A percentile compares a stretch with the other conserved stretches of the same genome.
These are phyloP conservation scores for Conticribra weissflogii DNA, from an alignment of 108 stramenopile species.

Conservation along the genomic window DNA sequence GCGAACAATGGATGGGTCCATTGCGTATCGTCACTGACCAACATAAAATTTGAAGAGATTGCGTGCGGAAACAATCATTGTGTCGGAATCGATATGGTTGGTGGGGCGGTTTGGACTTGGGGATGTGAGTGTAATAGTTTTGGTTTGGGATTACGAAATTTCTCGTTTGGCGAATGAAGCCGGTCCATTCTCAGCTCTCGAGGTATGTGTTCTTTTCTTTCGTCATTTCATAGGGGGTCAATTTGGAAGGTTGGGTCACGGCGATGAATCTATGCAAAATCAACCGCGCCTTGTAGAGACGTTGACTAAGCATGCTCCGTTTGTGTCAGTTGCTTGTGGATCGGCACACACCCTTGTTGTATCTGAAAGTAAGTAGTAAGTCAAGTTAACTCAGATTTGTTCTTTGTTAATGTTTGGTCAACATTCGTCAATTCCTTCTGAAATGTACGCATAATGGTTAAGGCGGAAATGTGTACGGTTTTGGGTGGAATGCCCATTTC, in stretches of 20 bases:
- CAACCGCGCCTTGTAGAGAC: conserved; percentile 14
- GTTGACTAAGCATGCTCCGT: neutral
- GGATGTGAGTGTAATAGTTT: neutral
- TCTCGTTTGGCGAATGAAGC: no score
- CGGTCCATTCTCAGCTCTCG: neutral
- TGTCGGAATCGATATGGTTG: conserved; percentile 12
- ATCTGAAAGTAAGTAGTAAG: neutral
- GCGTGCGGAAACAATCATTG: conserved; percentile 32
- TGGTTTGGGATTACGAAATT: no score
- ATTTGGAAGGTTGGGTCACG: conserved; percentile 17
- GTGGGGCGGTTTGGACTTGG: conserved; percentile 22
- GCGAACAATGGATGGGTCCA: neutral
- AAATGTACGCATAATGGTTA: no score
- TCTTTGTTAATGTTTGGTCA: neutral
- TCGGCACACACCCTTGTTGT: conserved; percentile 30
- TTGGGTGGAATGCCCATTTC: conserved; percentile 34
- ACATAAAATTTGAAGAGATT: conserved; percentile 23
- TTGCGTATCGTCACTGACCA: conserved; percentile 1
- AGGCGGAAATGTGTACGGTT: conserved; percentile 27
- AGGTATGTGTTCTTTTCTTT: neutral
- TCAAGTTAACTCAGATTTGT: no score
- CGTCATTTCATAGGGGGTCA: conserved; percentile 8
- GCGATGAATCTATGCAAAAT: conserved; percentile 5
- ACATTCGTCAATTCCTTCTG: neutral
- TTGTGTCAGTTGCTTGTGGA: conserved; percentile 23